These are phyloP conservation scores for Tetracladium marchalianum DNA, from an alignment of 495 filamentous ascomycete genomes.

Conservation along the genomic window DNA sequence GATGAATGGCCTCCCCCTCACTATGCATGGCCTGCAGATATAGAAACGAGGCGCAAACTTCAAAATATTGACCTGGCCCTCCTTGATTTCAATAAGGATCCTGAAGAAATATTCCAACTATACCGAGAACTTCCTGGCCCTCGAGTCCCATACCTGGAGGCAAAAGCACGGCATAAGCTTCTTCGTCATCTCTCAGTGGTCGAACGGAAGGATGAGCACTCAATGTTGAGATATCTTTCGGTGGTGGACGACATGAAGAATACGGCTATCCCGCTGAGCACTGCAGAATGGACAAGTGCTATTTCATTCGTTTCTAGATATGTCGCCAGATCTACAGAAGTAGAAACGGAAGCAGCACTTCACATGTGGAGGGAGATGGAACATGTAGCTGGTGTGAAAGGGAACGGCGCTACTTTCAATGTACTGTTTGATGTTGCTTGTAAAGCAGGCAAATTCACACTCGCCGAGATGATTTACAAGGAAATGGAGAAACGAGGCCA, in stretches of 20 bases:
- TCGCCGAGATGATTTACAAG: constrained; percentile 73
- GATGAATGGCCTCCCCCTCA: constrained; percentile 35
- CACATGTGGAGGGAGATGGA: constrained; percentile 89
- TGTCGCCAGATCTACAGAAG: constrained; percentile 47
- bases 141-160: constrained; percentile 53
- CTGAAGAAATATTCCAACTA: constrained; percentile 44
- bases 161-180: constrained; percentile 49
- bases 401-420: constrained; percentile 71
- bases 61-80: constrained; percentile 32
- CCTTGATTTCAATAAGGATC: constrained; percentile 31
- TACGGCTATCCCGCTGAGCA: constrained; percentile 50
- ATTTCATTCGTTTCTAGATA: constrained; percentile 69
- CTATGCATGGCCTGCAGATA: constrained; percentile 28
- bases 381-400: constrained; percentile 48
- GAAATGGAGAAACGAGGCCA: constrained; percentile 68
- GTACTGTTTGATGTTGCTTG: constrained; percentile 83
- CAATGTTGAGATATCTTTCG: constrained; percentile 73
- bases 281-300: constrained; percentile 69
- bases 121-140: constrained; percentile 56
- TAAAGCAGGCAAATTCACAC: constrained; percentile 68
- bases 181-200: constrained; percentile 57
- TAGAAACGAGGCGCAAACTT: constrained; percentile 6
- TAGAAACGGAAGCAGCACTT: constrained; percentile 62
- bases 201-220: constrained; percentile 40
- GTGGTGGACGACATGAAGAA: constrained; percentile 74